phyloP scores from a whole-genome alignment of 768 basidiomycete species.

The Galerina sulciceps region DNA sequence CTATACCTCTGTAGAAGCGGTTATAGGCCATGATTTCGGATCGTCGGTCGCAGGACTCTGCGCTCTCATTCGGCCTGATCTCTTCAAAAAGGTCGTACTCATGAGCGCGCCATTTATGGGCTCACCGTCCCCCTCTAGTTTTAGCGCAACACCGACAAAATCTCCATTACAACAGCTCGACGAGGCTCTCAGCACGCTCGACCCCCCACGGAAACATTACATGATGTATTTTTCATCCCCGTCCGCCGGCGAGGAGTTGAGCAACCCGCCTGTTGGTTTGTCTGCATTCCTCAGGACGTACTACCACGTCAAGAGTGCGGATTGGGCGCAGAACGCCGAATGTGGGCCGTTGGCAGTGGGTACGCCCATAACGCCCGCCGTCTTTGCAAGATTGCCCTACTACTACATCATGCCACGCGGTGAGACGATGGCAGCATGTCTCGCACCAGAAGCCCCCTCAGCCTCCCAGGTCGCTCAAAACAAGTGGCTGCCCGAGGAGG shows the following conservation, averaged over 20 bases:
- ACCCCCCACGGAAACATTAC: constrained; percentile 64
- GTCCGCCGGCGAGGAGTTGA: constrained; percentile 51
- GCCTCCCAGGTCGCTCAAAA: constrained; percentile 28
- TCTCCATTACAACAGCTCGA: constrained; percentile 20
- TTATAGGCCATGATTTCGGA: constrained; percentile 68
- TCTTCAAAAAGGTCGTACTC: constrained; percentile 58
- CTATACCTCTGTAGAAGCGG: constrained; percentile 45
- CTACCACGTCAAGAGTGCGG: constrained; percentile 63
- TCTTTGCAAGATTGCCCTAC: constrained; percentile 49
- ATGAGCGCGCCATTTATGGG: constrained; percentile 66
- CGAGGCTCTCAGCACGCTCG: constrained; percentile 38
- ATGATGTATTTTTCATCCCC: constrained; percentile 51
- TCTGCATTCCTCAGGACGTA: constrained; percentile 55
- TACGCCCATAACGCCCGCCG: constrained; percentile 29
- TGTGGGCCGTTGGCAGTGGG: constrained; percentile 36
- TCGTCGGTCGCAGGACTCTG: constrained; percentile 56
- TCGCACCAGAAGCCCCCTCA: constrained; percentile 38
- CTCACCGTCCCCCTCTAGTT: constrained; percentile 33
- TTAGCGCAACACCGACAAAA: constrained; percentile 6
- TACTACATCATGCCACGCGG: constrained; percentile 66
- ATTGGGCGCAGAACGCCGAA: constrained; percentile 45
- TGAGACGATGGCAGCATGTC: constrained; percentile 56
- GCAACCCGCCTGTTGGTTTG: constrained; percentile 45
- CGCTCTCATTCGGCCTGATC: constrained; percentile 56
- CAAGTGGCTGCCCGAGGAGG: constrained; percentile 53